A percentile compares a stretch with the other conserved stretches of the same genome.
These are phyloP conservation scores for Fusarium sp. DNA, from an alignment of 2,329 filamentous ascomycete genomes.

Conservation along the genomic window DNA sequence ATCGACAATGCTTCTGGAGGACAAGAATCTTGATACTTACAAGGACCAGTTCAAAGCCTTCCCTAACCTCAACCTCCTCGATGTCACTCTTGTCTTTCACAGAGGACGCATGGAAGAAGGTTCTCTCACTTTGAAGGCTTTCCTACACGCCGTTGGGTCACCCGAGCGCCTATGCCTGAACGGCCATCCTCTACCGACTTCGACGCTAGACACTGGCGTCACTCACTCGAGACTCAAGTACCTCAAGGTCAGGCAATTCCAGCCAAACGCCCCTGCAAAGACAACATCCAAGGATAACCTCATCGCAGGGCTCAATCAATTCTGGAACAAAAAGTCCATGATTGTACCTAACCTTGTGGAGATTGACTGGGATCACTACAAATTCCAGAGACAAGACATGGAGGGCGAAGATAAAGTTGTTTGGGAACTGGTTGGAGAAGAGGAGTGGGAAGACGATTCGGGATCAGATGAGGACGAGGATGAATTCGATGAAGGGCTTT, in stretches of 20 bases:
- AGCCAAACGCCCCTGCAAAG: background rate
- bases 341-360: constrained; percentile 15
- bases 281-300: background rate
- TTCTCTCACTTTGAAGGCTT: constrained; percentile 8
- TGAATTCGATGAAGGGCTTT: background rate
- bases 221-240: constrained; percentile 11
- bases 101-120: background rate
- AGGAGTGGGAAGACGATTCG: constrained; percentile 27
- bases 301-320: background rate
- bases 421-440: constrained; percentile 17
- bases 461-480: background rate
- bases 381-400: constrained; percentile 17
- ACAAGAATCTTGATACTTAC: background rate
- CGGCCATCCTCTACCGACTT: constrained; percentile 1
- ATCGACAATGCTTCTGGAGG: background rate
- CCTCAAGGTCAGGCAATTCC: constrained; percentile 2
- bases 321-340: constrained; percentile 3
- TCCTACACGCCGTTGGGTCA: constrained; percentile 18
- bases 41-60: constrained; percentile 22
- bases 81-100: constrained; percentile 1
- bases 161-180: constrained; percentile 7
- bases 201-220: background rate
- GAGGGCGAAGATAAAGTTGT: constrained; percentile 14
- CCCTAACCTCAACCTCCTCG: constrained; percentile 5
- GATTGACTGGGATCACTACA: constrained; percentile 28